Evolutionary conservation across 495 filamentous ascomycete species (phyloP), one percentile per base, ranked within the genome.

Genomic region (Massariosphaeria phaeospora): DNA sequence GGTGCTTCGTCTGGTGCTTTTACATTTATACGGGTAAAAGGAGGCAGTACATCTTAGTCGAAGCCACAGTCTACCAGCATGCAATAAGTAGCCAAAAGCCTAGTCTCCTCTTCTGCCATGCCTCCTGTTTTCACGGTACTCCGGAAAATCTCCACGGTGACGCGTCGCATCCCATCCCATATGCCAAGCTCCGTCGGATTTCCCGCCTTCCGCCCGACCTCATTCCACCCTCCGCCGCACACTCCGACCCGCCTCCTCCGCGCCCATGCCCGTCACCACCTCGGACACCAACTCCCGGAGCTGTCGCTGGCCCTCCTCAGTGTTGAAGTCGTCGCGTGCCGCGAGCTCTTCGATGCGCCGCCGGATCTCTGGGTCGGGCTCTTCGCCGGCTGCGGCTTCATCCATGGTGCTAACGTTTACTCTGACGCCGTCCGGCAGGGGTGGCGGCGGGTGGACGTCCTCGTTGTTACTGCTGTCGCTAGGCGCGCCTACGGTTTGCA

Each of bases 261-360:
- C 34, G 5, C 40, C 49, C 21, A 72, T 44, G 0, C 70, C 72
- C 12, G 52, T 56, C 18, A 75, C 66, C 13, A 67, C 72, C 30
- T 75, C 72, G 20, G 59, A 48, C n/a, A 75, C 66, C 49, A 75
- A 48, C 18, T 65, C 52, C 48, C 72, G 41, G 25, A 75, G 48
- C 55, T 70, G 61, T 46, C 59, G 49, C 58, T 75, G 72, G 1
- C 69, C 67, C 23, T 70, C 68, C 49, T 72, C 70, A 2, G 57
- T 57, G 49, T 72, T 58, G 48, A 74, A 73, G 47, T 75, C 72
- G 12, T 70, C 64, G 20, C 72, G 38, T 10, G 68, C 64, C 12
- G 72, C 72, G 11, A 75, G 54, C 52, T 72, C 70, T 48, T 75
- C 72, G 21, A 75, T 75, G 10, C 70, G 56, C 26, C 68, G 52